A percentile compares a stretch with the other conserved stretches of the same genome.
These are phyloP conservation scores for Nitzschia inconspicua DNA, from an alignment of 108 stramenopile genomes.

Conservation along the genomic window DNA sequence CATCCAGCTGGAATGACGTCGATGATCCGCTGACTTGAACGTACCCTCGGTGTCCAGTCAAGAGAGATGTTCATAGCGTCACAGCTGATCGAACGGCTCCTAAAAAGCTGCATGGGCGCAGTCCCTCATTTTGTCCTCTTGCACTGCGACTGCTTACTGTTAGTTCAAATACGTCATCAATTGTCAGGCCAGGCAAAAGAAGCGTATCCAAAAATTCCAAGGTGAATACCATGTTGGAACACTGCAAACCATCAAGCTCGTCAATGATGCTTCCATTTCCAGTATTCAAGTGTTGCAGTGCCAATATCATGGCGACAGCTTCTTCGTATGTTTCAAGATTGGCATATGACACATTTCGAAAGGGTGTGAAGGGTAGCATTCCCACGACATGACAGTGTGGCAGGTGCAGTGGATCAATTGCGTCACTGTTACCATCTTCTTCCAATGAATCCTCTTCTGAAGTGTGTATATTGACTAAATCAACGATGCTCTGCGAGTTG, in stretches of 20 bases:
- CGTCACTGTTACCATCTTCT: too few species aligned
- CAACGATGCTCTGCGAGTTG: too few species aligned
- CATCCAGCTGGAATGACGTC: constrained; percentile 35
- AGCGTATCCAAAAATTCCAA: neutral
- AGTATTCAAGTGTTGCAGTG: constrained; percentile 1
- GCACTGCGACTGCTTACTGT: neutral
- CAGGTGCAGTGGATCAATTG: too few species aligned
- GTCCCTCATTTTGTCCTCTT: neutral
- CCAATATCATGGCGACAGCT: neutral
- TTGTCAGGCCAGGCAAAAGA: neutral
- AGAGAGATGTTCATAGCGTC: constrained; percentile 37
- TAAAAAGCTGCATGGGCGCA: constrained; percentile 47
- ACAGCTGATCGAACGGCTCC: constrained; percentile 35
- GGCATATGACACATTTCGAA: neutral
- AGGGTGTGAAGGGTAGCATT: neutral
- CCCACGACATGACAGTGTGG: neutral
- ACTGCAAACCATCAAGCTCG: neutral
- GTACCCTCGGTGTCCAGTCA: constrained; percentile 45
- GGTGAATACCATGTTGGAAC: neutral
- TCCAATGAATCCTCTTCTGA: too few species aligned
- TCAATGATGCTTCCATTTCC: neutral
- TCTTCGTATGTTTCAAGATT: neutral
- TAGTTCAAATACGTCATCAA: neutral
- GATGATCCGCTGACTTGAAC: constrained; percentile 43
- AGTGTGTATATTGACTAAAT: too few species aligned